phyloP scores from a whole-genome alignment of 2,329 filamentous ascomycete species.

The Fusarium continuum region DNA sequence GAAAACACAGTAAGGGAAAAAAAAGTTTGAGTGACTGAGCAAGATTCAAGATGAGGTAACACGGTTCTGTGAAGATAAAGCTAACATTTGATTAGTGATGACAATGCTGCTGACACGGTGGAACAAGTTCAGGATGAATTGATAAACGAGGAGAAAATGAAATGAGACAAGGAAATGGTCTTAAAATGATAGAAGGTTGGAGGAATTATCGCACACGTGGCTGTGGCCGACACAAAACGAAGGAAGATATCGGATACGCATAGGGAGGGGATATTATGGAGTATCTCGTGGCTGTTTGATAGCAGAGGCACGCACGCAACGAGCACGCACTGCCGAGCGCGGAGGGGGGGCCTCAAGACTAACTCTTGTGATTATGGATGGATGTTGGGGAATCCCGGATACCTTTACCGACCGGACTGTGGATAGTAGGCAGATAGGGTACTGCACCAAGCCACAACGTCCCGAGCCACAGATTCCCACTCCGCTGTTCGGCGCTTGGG shows the following conservation, averaged over 20 bases:
- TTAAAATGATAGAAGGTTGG: conserved; percentile 2
- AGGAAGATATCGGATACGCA: conserved; percentile 9
- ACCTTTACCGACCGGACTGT: neutral
- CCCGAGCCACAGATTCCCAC: neutral
- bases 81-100: conserved; percentile 31
- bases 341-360: conserved; percentile 31
- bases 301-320: neutral
- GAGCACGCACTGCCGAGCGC: conserved; percentile 21
- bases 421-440: no score
- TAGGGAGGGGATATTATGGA: conserved; percentile 17
- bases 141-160: neutral
- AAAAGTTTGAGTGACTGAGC: neutral
- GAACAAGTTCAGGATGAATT: conserved; percentile 1
- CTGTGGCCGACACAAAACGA: neutral
- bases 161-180: conserved; percentile 13
- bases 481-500: conserved; percentile 9
- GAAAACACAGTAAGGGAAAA: neutral
- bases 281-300: conserved; percentile 27
- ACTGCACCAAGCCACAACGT: neutral
- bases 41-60: neutral
- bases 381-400: conserved; percentile 14
- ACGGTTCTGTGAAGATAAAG: conserved; percentile 11
- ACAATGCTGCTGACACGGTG: conserved; percentile 21
- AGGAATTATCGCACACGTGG: conserved; percentile 17
- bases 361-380: conserved; percentile 25